phyloP scores from a whole-genome alignment of 805 yeast species.

The Saturnispora saitoi region DNA sequence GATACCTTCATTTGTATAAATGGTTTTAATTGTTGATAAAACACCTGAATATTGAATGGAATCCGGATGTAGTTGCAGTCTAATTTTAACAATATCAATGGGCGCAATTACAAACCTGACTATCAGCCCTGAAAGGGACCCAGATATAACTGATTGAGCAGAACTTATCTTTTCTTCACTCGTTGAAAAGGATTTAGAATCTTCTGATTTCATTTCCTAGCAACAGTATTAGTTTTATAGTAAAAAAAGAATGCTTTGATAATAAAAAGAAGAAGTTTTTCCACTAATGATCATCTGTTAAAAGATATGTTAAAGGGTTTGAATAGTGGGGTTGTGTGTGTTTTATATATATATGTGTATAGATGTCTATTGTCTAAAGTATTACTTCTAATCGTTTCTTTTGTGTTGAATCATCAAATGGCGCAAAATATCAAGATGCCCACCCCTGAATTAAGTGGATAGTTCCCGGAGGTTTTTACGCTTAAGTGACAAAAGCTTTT shows the following conservation, averaged over 20 bases:
- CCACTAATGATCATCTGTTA: neutral
- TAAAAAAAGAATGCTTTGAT: neutral
- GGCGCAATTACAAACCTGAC: conserved; percentile 58
- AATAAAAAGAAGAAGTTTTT: neutral
- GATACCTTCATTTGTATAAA: conserved; percentile 48
- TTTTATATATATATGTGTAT: no score
- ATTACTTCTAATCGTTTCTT: neutral
- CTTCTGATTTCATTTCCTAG: neutral
- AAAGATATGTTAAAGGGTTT: neutral
- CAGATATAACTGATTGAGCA: conserved; percentile 50
- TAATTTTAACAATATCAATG: conserved; percentile 66
- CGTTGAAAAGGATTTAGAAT: conserved; percentile 7
- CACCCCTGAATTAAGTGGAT: neutral
- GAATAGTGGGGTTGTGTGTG: neutral
- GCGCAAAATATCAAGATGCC: neutral
- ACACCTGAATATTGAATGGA: conserved; percentile 30
- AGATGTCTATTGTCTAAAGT: neutral
- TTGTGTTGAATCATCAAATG: neutral
- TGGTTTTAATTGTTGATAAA: conserved; percentile 30
- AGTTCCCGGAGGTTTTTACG: neutral
- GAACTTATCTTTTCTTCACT: conserved; percentile 14
- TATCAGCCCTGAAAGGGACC: conserved; percentile 59
- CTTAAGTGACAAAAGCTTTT: neutral
- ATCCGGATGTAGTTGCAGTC: conserved; percentile 52
- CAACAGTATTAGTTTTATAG: no score